phyloP scores from a whole-genome alignment of 2,329 filamentous ascomycete genomes.

The Neurospora sp. region DNA sequence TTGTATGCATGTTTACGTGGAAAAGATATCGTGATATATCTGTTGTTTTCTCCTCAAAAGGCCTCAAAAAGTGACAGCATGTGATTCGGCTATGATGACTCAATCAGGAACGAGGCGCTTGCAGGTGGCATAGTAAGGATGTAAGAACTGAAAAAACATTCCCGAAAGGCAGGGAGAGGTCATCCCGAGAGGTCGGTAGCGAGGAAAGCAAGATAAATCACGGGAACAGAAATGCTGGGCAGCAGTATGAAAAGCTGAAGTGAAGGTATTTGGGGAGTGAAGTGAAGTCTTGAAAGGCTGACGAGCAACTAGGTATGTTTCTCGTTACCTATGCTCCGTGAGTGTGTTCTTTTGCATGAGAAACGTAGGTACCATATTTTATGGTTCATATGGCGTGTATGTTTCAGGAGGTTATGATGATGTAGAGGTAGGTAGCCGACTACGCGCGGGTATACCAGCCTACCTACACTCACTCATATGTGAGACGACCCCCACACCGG shows the following conservation, averaged over 20 bases:
- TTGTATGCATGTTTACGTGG: background rate
- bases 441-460: background rate
- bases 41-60: background rate
- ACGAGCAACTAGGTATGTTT: background rate
- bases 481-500: background rate
- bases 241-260: background rate
- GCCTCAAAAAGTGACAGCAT: background rate
- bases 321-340: too few relatives aligned
- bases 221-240: background rate
- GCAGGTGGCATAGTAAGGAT: background rate
- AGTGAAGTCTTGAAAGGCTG: background rate
- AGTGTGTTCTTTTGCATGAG: too few relatives aligned
- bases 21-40: background rate
- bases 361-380: too few relatives aligned
- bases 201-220: background rate
- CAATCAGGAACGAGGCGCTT: background rate
- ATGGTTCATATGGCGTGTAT: background rate
- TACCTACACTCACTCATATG: background rate
- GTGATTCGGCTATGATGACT: background rate
- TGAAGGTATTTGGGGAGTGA: background rate
- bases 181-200: background rate
- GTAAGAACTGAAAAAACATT: background rate
- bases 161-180: background rate
- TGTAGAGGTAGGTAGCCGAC: background rate
- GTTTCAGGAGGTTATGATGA: background rate